Evolutionary conservation across 2,329 filamentous ascomycete species (phyloP), one percentile per base, ranked within the genome.

Genomic region (Periglandula ipomoeae): DNA sequence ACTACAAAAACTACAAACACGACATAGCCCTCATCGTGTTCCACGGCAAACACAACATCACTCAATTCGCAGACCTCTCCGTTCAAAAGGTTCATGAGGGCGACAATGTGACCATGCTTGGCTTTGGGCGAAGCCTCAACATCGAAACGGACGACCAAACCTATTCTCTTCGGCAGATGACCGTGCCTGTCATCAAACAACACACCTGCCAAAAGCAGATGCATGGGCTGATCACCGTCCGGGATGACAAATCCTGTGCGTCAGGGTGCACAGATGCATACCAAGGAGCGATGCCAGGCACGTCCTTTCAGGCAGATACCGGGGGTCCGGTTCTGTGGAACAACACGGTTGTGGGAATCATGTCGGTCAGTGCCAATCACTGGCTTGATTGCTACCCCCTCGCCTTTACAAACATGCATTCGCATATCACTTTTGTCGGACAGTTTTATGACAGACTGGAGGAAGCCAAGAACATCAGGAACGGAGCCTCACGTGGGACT

Each of bases 11-110:
- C 20, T n/a, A 37, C 15, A 17, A 20, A n/a, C 22, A 48, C 27
- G 32, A 48, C 47, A 30, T 48, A 5, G 47, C 47, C 47, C 5
- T 44, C 40, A 17, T 48, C 32, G 17, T 9, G 13, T 37, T 48
- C 40, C 30, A 3, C 39, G 32, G 47, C 40, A 13, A 17, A 20
- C 47, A 48, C 41, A 15, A 38, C 19, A 32, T 44, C 17, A 44
- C 32, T 2, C 9, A 13, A 10, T 32, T 48, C 13, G 22, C 40
- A 6, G 17, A 8, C 30, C 40, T 48, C 13, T 26, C 43, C 7
- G 3, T 5, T 15, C 10, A 30, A 24, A 4, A 26, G 30, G 23
- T 34, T 32, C 22, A 11, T 13, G 5, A 1, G 11, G 20, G 22
- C 20, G 38, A 23, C 0, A 23, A n/a, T 20, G 22, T 40, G 10